These are phyloP conservation scores for Lavandula angustifolia DNA, from an alignment of 257 asterid species.

Conservation along the genomic window DNA sequence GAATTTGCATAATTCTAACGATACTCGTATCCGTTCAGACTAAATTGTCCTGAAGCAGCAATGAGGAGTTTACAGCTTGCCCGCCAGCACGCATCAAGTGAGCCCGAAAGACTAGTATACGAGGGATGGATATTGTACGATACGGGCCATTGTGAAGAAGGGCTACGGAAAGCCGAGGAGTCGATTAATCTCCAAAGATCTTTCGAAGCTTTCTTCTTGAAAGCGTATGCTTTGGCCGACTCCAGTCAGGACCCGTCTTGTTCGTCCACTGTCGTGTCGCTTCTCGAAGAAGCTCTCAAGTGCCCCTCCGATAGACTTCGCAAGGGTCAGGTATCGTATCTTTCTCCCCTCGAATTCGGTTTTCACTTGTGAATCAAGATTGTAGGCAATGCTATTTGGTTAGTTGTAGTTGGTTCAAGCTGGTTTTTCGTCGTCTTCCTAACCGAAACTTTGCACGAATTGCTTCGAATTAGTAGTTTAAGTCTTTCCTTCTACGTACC, in stretches of 20 bases:
- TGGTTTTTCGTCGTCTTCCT: no score
- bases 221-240: slow-evolving; percentile 99
- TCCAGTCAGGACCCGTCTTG: slow-evolving; percentile 91
- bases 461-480: no score
- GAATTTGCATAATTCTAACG: slow-evolving; percentile 9
- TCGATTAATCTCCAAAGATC: slow-evolving; percentile 89
- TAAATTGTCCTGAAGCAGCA: slow-evolving; percentile 97
- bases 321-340: slow-evolving; percentile 84
- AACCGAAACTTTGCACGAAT: no score
- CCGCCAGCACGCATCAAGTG: slow-evolving; percentile 86
- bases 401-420: background rate
- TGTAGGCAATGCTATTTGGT: background rate
- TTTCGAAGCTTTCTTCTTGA: slow-evolving; percentile 95
- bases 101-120: slow-evolving; percentile 83
- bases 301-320: slow-evolving; percentile 99
- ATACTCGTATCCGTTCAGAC: slow-evolving; percentile 47
- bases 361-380: background rate
- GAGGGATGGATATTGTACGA: slow-evolving; percentile 99
- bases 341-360: background rate
- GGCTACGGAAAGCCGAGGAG: slow-evolving; percentile 91
- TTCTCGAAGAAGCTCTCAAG: slow-evolving; percentile 92
- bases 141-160: slow-evolving; percentile 96
- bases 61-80: slow-evolving; percentile 96
- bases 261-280: slow-evolving; percentile 82
- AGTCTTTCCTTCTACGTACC: no score